Evolutionary conservation across 768 basidiomycete genomes (phyloP).

Genomic region (Gyrodon lividus): DNA sequence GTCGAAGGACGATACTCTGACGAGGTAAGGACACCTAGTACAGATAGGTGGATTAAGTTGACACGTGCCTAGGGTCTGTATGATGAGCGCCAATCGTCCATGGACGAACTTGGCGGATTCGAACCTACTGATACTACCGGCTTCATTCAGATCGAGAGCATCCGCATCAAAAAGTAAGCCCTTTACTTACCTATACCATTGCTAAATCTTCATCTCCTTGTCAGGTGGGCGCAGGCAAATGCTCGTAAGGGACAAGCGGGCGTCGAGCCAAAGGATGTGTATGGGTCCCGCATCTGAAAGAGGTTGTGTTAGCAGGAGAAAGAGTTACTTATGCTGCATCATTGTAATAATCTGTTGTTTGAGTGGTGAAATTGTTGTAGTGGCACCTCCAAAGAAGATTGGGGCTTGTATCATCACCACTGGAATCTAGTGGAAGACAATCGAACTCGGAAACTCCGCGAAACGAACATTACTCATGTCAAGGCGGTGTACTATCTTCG

Average conservation of each 20-base stretch:
- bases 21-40: slow-evolving; percentile 51
- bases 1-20: slow-evolving; percentile 89
- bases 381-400: too few relatives aligned
- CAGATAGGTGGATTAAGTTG: neutral
- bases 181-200: neutral
- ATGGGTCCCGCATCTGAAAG: slow-evolving; percentile 56
- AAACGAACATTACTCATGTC: too few relatives aligned
- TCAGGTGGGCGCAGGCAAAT: slow-evolving; percentile 86
- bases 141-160: slow-evolving; percentile 97
- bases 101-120: slow-evolving; percentile 99
- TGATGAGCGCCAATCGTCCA: slow-evolving; percentile 92
- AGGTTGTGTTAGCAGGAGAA: neutral
- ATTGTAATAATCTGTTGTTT: too few relatives aligned
- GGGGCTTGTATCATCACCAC: too few relatives aligned
- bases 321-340: neutral
- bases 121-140: slow-evolving; percentile 94
- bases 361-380: too few relatives aligned
- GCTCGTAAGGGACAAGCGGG: slow-evolving; percentile 82
- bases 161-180: slow-evolving; percentile 93
- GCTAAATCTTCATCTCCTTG: neutral
- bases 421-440: neutral
- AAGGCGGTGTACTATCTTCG: too few relatives aligned
- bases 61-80: slow-evolving; percentile 71
- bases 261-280: slow-evolving; percentile 75
- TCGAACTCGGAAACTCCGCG: neutral